phyloP scores from a whole-genome alignment of 768 basidiomycete genomes.

The Tephrocybe rancida region DNA sequence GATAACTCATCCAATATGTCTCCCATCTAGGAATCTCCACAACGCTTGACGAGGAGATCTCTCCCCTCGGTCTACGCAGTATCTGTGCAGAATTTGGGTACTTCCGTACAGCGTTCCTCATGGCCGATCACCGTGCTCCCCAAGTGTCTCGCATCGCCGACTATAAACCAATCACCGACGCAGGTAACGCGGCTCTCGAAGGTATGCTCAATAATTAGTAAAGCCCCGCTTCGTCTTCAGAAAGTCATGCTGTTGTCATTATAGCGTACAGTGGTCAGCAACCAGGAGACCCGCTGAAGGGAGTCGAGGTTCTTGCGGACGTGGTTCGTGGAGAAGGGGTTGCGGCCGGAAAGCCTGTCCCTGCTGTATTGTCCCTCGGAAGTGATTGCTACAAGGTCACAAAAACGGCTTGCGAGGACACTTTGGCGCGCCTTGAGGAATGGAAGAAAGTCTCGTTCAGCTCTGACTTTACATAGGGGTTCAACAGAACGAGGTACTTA shows the following conservation, averaged over 20 bases:
- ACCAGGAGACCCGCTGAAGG: slow-evolving; percentile 38
- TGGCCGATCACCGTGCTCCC: slow-evolving; percentile 26
- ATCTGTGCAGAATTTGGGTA: slow-evolving; percentile 41
- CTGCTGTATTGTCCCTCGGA: slow-evolving; percentile 32
- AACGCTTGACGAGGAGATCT: slow-evolving; percentile 35
- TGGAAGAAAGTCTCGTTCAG: slow-evolving; percentile 25
- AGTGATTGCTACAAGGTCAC: slow-evolving; percentile 13
- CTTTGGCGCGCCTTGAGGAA: slow-evolving; percentile 16
- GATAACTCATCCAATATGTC: not conserved
- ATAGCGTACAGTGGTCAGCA: slow-evolving; percentile 35
- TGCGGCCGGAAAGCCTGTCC: slow-evolving; percentile 38
- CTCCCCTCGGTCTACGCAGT: slow-evolving; percentile 38
- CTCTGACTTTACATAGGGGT: not conserved
- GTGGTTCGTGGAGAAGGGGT: slow-evolving; percentile 41
- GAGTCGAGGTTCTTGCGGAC: slow-evolving; percentile 24
- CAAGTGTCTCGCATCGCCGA: slow-evolving; percentile 33
- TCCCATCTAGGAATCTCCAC: slow-evolving; percentile 15
- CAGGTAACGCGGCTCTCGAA: slow-evolving; percentile 25
- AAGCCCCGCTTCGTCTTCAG: not conserved
- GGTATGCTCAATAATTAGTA: slow-evolving; percentile 15
- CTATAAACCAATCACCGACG: slow-evolving; percentile 27
- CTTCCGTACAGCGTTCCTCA: slow-evolving; percentile 38
- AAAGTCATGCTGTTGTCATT: not conserved
- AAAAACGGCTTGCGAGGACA: slow-evolving; percentile 9
- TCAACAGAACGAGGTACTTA: too few species aligned